These are phyloP conservation scores for Ganoderma multipileum DNA, from an alignment of 1,284 basidiomycete species.

Conservation along the genomic window DNA sequence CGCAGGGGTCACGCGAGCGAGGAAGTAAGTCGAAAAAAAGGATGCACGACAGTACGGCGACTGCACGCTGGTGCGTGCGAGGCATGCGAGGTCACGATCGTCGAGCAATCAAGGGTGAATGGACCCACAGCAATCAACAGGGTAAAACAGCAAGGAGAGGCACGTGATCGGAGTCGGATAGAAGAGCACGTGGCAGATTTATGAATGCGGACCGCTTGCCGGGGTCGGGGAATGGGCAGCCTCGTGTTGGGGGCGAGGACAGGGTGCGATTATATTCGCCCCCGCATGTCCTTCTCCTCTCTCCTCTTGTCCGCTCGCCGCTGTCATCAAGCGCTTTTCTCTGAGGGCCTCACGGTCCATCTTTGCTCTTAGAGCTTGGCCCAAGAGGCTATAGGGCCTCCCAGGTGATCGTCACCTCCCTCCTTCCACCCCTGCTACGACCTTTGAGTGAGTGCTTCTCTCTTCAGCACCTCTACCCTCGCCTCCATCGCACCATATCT, in stretches of 20 bases:
- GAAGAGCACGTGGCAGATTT: neutral
- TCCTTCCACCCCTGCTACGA: conserved; percentile 19
- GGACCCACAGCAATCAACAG: conserved; percentile 35
- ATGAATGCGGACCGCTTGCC: conserved; percentile 1
- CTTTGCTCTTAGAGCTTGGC: conserved; percentile 40
- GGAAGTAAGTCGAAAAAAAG: neutral
- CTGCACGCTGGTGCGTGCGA: neutral
- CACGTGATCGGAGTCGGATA: conserved; percentile 29
- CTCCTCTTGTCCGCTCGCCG: conserved; percentile 28
- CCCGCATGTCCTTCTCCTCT: conserved; percentile 25
- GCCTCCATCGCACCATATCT: conserved; percentile 11
- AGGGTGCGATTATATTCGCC: conserved; percentile 23
- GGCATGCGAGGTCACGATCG: neutral
- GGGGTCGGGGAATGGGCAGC: conserved; percentile 19
- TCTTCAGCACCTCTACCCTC: conserved; percentile 14
- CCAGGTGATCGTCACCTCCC: conserved; percentile 14
- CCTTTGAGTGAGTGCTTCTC: conserved; percentile 24
- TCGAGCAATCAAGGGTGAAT: neutral
- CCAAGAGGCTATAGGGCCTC: conserved; percentile 32
- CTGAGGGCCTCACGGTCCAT: conserved; percentile 40
- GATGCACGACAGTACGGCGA: neutral
- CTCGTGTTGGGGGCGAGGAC: conserved; percentile 36
- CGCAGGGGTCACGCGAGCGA: neutral
- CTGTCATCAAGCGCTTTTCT: conserved; percentile 32
- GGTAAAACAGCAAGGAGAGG: conserved; percentile 20